These are phyloP conservation scores for Basipetospora chlamydospora DNA, from an alignment of 2,329 filamentous ascomycete species.

Conservation along the genomic window DNA sequence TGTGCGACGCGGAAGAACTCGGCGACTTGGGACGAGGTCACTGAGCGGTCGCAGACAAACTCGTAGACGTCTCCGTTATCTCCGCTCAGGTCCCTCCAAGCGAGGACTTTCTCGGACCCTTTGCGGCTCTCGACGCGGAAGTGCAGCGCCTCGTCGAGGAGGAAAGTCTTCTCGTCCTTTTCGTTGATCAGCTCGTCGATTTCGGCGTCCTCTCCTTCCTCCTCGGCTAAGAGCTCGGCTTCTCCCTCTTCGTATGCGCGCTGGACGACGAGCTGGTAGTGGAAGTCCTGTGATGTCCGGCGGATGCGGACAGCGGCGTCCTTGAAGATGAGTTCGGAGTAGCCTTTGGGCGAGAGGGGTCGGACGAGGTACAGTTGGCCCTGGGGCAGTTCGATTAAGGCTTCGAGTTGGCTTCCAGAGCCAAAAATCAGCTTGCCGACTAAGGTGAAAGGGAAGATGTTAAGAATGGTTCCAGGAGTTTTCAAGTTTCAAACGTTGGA, in stretches of 20 bases:
- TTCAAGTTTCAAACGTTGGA: too few relatives aligned
- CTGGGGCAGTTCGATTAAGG: constrained; percentile 84
- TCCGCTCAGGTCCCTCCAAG: constrained; percentile 89
- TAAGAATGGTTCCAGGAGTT: not conserved
- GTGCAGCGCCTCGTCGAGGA: constrained; percentile 83
- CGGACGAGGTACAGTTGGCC: constrained; percentile 96
- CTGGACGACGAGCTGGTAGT: constrained; percentile 94
- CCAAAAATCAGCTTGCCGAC: constrained; percentile 92
- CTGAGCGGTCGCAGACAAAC: constrained; percentile 77
- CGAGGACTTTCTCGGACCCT: constrained; percentile 70
- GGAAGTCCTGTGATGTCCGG: constrained; percentile 83
- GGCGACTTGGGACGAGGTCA: constrained; percentile 54
- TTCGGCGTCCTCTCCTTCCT: constrained; percentile 70
- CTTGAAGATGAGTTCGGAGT: constrained; percentile 97
- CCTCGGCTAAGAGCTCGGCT: constrained; percentile 77
- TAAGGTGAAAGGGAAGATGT: constrained; percentile 19
- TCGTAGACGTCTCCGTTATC: constrained; percentile 94
- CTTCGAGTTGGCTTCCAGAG: constrained; percentile 67
- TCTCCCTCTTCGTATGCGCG: constrained; percentile 96
- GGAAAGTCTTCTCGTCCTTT: constrained; percentile 92
- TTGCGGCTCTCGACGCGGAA: constrained; percentile 74
- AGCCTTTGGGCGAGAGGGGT: constrained; percentile 88
- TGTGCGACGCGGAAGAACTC: constrained; percentile 71
- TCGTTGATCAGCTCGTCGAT: constrained; percentile 61
- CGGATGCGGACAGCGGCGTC: constrained; percentile 88